Conservation (phyloP, 495 filamentous ascomycete species). For the Neurospora sp. region DNA sequence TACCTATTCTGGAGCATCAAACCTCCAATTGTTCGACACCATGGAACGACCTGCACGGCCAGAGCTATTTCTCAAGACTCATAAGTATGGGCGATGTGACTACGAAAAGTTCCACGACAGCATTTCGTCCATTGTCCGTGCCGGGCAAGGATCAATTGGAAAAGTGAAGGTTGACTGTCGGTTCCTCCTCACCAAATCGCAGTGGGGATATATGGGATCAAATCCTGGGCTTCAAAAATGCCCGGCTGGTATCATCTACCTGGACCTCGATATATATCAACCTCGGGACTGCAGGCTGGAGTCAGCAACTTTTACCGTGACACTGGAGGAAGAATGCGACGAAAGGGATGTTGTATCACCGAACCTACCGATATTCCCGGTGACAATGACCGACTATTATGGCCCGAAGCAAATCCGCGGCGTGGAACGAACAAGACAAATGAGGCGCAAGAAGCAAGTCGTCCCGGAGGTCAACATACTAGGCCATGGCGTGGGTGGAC, state of each 20-base stretch:
- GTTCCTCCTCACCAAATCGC: constrained; percentile 25
- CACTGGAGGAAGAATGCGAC: constrained; percentile 13
- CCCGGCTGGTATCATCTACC: constrained; percentile 24
- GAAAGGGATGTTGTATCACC: background rate
- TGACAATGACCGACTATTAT: constrained; percentile 11
- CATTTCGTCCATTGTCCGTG: background rate
- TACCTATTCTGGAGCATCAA: background rate
- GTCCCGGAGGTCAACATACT: constrained; percentile 5
- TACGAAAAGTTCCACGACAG: background rate
- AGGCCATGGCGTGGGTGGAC: constrained; percentile 9
- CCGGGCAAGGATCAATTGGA: constrained; percentile 4
- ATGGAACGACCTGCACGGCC: background rate
- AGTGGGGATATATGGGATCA: constrained; percentile 21
- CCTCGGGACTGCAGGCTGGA: constrained; percentile 20
- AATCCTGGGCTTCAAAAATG: background rate
- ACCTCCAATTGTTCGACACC: background rate
- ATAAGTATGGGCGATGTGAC: background rate
- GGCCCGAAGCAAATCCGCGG: constrained; percentile 8
- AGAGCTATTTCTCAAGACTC: background rate
- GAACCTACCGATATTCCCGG: background rate
- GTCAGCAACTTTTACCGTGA: constrained; percentile 21
- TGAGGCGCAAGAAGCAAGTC: background rate
- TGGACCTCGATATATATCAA: constrained; percentile 23
- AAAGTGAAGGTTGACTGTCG: constrained; percentile 21
- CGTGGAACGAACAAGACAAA: constrained; percentile 5